Base-by-base conservation (phyloP, 371 early-diverging fungal genomes). In the Cladochytrium tenue region DNA sequence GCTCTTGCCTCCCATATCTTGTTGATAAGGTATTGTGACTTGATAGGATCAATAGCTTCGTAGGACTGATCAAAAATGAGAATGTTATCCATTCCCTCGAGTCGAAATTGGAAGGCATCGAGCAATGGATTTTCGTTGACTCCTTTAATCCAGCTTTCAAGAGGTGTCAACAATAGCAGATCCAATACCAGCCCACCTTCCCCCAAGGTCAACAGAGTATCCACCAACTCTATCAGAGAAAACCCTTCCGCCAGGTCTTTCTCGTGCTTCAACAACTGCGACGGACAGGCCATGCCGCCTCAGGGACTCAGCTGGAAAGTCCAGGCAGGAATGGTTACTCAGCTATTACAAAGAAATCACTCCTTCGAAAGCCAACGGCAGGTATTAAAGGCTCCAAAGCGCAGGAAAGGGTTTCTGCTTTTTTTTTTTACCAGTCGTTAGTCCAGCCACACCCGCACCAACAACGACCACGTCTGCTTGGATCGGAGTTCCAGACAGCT, bases 241-340 rank as follows among this genome's bases (percentile, higher is more conserved):
- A 23, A 78, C 63, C 1, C 77, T 64, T 20, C 78, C 79, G 13
- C 79, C 79, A 2, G 73, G 58, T 35, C 76, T n/a, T 13, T 72
- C 61, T 15, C 76, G 30, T 1, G 63, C 75, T 60, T 78, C 79
- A 32, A 78, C 50, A 25, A 78, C 34, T 10, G 55, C 53, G 17
- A 78, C 13, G 17, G 68, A 68, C 27, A 7, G 53, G 15, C 58
- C 58, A 5, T 31, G 34, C 30, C 57, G 30, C 20, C 58, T 28
- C 17, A 68, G 58, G 15, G 63, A 68, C 53, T 68, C 53, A 1
- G 68, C 68, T 30, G 65, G 43, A 43, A 20, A n/a, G n/a, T n/a
- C n/a, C n/a, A n/a, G n/a, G n/a, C n/a, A n/a, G n/a, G n/a, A n/a
- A n/a, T n/a, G n/a, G n/a, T n/a, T n/a, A n/a, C n/a, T n/a, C n/a